These are phyloP conservation scores for Pterocarpus macrocarpus DNA, from an alignment of 306 rosid genomes.

Conservation along the genomic window DNA sequence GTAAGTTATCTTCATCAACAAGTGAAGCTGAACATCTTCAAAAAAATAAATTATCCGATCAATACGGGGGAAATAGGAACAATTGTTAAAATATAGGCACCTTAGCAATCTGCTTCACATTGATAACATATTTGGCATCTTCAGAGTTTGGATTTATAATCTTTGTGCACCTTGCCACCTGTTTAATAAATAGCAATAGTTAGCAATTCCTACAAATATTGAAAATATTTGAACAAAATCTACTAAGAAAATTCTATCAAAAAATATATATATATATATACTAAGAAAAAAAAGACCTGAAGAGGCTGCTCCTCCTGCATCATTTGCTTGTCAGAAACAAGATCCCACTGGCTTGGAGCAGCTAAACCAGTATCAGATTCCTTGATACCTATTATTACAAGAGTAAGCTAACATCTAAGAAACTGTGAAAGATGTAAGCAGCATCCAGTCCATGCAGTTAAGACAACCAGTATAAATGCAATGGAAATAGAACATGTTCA, in stretches of 20 bases:
- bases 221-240: slow-evolving; percentile 15
- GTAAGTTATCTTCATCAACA: slow-evolving; percentile 30
- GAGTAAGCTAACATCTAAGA: slow-evolving; percentile 38
- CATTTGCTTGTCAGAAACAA: slow-evolving; percentile 99
- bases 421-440: slow-evolving; percentile 15
- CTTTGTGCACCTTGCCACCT: slow-evolving; percentile 99
- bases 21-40: slow-evolving; percentile 25
- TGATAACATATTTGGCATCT: slow-evolving; percentile 96
- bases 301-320: slow-evolving; percentile 99
- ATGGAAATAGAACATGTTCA: slow-evolving; percentile 22
- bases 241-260: background rate
- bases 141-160: slow-evolving; percentile 96
- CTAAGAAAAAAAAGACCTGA: slow-evolving; percentile 62
- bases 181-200: slow-evolving; percentile 42
- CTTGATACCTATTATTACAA: slow-evolving; percentile 74
- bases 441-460: slow-evolving; percentile 18
- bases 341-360: slow-evolving; percentile 99
- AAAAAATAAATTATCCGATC: slow-evolving; percentile 21
- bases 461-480: slow-evolving; percentile 23
- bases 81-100: slow-evolving; percentile 46
- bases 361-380: slow-evolving; percentile 99
- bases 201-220: slow-evolving; percentile 31
- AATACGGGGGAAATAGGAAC: background rate
- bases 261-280: too few species aligned
- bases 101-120: slow-evolving; percentile 98